phyloP scores from a whole-genome alignment of 352 stramenopile genomes.

The Peronosclerospora sorghi region DNA sequence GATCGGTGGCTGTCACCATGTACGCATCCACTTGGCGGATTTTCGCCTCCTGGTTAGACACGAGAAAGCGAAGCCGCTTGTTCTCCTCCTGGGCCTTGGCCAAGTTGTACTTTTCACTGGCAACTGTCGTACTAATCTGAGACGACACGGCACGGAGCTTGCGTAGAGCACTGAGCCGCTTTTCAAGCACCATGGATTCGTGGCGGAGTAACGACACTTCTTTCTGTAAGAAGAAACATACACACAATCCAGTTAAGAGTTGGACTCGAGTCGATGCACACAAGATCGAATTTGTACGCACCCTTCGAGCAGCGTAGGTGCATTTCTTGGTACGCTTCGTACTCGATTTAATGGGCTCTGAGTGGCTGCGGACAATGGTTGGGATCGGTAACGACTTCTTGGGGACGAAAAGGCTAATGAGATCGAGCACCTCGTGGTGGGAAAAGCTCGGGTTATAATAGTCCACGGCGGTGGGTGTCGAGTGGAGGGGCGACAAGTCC shows the following conservation, averaged over 20 bases:
- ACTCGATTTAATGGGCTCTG: slow-evolving; percentile 20
- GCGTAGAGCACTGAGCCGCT: slow-evolving; percentile 23
- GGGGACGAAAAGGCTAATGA: slow-evolving; percentile 25
- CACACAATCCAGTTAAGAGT: no score
- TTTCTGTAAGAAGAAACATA: slow-evolving; percentile 15
- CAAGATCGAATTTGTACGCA: no score
- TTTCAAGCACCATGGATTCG: slow-evolving; percentile 26
- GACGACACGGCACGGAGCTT: slow-evolving; percentile 4
- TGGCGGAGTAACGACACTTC: slow-evolving; percentile 34
- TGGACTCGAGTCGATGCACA: no score
- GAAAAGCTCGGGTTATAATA: slow-evolving; percentile 25
- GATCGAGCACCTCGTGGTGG: slow-evolving; percentile 23
- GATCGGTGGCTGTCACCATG: slow-evolving; percentile 6
- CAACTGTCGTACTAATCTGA: slow-evolving; percentile 11
- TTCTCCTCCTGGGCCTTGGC: slow-evolving; percentile 29
- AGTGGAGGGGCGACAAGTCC: slow-evolving; percentile 24
- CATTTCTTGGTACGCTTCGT: slow-evolving; percentile 40
- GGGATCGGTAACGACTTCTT: slow-evolving; percentile 13
- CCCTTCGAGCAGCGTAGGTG: slow-evolving; percentile 44
- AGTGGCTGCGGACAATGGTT: slow-evolving; percentile 12
- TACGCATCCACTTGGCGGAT: slow-evolving; percentile 30
- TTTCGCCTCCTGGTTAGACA: slow-evolving; percentile 29
- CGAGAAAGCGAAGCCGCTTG: slow-evolving; percentile 25
- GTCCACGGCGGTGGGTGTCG: slow-evolving; percentile 25
- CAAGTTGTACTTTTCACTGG: slow-evolving; percentile 20